Evolutionary conservation across 306 rosid species (phyloP).

Genomic region (Cotoneaster glaucophyllus): DNA sequence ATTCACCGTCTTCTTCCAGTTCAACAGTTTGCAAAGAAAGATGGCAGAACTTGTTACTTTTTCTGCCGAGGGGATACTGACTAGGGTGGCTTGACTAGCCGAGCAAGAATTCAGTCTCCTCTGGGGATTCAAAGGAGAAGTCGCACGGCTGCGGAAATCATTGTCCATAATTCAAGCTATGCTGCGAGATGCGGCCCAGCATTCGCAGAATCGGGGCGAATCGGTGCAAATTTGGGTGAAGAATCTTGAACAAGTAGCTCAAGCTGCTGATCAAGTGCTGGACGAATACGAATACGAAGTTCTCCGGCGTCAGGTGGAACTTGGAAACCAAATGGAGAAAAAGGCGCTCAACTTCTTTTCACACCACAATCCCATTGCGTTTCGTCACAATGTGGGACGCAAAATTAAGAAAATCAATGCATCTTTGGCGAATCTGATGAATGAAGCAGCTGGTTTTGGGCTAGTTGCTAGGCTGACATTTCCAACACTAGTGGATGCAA

Average conservation of each 20-base stretch:
- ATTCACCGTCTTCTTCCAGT: fast-evolving
- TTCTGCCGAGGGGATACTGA: neutral
- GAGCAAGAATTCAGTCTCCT: neutral
- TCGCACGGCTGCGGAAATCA: neutral
- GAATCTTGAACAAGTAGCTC: neutral
- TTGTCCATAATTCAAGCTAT: neutral
- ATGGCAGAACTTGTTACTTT: too few species aligned
- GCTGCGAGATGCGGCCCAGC: neutral
- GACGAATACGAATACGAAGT: slow-evolving; percentile 1
- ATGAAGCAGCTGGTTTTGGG: neutral
- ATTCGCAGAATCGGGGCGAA: neutral
- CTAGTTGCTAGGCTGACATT: slow-evolving; percentile 10
- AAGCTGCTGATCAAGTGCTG: neutral
- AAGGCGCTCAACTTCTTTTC: neutral
- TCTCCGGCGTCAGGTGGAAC: slow-evolving; percentile 3
- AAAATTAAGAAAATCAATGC: neutral
- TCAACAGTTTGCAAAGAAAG: too few species aligned
- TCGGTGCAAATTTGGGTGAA: slow-evolving; percentile 1
- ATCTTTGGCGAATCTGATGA: neutral
- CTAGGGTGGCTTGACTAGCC: neutral
- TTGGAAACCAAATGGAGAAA: neutral
- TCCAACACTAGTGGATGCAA: neutral
- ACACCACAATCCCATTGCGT: neutral
- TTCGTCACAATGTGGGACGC: neutral
- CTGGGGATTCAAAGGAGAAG: slow-evolving; percentile 5